Base-by-base conservation (phyloP, 345 rosid genomes). In the Citrus sp. region DNA sequence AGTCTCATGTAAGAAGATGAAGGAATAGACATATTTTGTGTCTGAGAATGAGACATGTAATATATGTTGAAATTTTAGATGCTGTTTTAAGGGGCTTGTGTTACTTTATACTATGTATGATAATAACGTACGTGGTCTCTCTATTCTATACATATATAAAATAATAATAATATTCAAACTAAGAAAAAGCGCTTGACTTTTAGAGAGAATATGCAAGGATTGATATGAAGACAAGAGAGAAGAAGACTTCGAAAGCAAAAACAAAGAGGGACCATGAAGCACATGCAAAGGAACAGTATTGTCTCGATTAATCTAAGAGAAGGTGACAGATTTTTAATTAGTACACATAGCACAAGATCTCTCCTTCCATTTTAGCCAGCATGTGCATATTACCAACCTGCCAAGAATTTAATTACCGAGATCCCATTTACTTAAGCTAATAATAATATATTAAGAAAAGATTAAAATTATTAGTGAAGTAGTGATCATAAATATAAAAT, bases 201-300 rank as follows among this genome's bases (percentile, higher is more conserved):
- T 74, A 8, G 68, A 46, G 56, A 27, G 56, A 8, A 24, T 24
- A 35, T 49, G 16, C 63, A 62, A 18, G 59, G 59, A 54, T 56
- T 27, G 64, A 72, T 37, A 70, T 40, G 77, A 81, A 75, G 77
- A 76, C 72, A 77, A 70, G 72, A 60, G 74, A 66, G 79, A 76
- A 46, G 76, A 71, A 58, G 55, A 34, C 6, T 13, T 27, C 18
- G 78, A 19, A 19, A 54, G 67, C 16, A 42, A 65, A 79, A 24
- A 56, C 14, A 73, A 64, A 18, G 13, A 58, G 56, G 70, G 46
- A 78, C 78, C 74, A 78, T 7, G 77, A 72, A 67, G 83, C 94
- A 93, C 90, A 87, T 90, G 92, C 81, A 79, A 49, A 67, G 59
- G 77, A 86, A 83, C 85, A 87, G 83, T 77, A 81, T 67, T 84